Percentiles rank a stretch among this genome's conserved stretches.
Conservation (phyloP, 140 eudicot genomes). For the Ambrosia hybrid region DNA sequence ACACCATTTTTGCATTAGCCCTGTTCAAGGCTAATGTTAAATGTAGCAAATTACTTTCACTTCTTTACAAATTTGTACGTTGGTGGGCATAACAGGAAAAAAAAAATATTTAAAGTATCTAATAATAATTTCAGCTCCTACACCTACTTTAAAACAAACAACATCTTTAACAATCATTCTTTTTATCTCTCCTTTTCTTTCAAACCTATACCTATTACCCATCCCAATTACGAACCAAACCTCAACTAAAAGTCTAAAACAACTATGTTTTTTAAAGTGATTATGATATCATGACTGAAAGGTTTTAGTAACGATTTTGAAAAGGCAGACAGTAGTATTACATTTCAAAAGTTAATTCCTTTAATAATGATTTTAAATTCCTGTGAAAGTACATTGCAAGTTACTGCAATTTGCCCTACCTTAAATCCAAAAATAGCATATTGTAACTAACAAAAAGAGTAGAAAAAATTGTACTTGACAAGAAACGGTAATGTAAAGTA, state of each 20-base stretch:
- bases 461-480: slow-evolving; percentile 57
- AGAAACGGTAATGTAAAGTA: slow-evolving; percentile 86
- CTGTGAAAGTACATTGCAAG: neutral
- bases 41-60: neutral
- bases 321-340: neutral
- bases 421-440: slow-evolving; percentile 3
- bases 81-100: neutral
- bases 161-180: neutral
- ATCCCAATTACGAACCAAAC: neutral
- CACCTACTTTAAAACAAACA: neutral
- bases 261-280: neutral
- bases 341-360: neutral
- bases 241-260: neutral
- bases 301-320: no score
- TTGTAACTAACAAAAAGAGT: neutral
- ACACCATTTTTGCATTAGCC: slow-evolving; percentile 80
- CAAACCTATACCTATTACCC: neutral
- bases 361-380: slow-evolving; percentile 1
- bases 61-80: neutral
- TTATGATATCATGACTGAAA: neutral
- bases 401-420: neutral
- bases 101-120: neutral
- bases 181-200: neutral
- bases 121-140: neutral
- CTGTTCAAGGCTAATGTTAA: slow-evolving; percentile 36